A percentile compares a stretch with the other conserved stretches of the same genome.
These are phyloP conservation scores for Jamesozyma jinghongensis DNA, from an alignment of 805 yeast species.

Conservation along the genomic window DNA sequence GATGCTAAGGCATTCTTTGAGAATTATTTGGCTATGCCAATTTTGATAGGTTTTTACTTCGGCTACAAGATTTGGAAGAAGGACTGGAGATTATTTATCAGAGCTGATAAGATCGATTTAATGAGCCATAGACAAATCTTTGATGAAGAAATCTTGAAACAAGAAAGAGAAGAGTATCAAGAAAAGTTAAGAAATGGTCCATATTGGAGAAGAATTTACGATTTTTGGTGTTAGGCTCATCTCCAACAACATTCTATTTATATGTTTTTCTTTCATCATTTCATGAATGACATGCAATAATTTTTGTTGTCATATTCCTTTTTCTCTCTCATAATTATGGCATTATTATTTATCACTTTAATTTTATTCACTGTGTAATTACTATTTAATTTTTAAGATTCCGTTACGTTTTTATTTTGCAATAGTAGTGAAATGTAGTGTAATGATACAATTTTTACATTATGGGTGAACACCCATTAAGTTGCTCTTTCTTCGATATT, in stretches of 20 bases:
- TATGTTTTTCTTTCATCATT: no score
- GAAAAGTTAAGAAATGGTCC: constrained; percentile 26
- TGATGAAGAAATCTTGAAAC: constrained; percentile 28
- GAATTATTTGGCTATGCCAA: constrained; percentile 40
- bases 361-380: no score
- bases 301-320: constrained; percentile 26
- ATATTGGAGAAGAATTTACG: constrained; percentile 18
- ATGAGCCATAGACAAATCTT: constrained; percentile 25
- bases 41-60: constrained; percentile 35
- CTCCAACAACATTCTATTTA: no score
- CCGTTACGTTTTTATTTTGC: no score
- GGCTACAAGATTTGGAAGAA: constrained; percentile 41
- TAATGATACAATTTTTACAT: no score
- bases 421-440: no score
- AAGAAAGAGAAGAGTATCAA: constrained; percentile 27
- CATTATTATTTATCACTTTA: no score
- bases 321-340: no score
- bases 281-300: no score
- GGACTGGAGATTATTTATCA: constrained; percentile 33
- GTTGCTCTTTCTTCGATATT: no score
- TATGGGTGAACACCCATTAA: no score
- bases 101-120: constrained; percentile 26
- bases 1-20: constrained; percentile 38
- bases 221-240: constrained; percentile 29
- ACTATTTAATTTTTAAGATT: no score